A percentile compares a stretch with the other conserved stretches of the same genome.
Evolutionary conservation across 2,329 filamentous ascomycete species (phyloP).

Genomic region (Pseudogymnoascus sp.): DNA sequence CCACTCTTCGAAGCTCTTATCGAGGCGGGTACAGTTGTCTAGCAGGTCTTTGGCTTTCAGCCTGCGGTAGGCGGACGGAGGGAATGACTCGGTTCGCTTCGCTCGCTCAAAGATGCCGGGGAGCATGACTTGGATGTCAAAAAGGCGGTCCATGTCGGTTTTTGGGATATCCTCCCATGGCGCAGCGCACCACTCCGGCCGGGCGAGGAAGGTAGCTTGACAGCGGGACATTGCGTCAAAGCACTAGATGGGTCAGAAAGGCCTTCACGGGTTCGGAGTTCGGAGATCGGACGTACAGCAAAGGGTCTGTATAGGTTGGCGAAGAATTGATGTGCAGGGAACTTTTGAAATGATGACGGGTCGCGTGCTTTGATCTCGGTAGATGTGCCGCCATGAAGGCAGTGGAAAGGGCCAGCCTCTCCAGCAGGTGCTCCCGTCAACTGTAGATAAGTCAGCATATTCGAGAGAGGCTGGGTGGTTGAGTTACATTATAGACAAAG

Average conservation of each 20-base stretch:
- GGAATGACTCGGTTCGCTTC: constrained; percentile 34
- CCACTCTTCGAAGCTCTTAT: constrained; percentile 43
- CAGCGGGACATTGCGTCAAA: constrained; percentile 42
- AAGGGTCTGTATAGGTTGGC: constrained; percentile 45
- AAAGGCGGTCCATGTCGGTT: constrained; percentile 41
- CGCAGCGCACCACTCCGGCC: constrained; percentile 41
- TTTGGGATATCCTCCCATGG: constrained; percentile 47
- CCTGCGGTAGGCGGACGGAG: constrained; percentile 35
- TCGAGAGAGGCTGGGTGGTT: not conserved
- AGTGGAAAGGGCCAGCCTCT: constrained; percentile 29
- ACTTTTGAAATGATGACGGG: constrained; percentile 39
- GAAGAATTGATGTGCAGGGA: constrained; percentile 51
- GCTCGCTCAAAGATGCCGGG: constrained; percentile 39
- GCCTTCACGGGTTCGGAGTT: not conserved
- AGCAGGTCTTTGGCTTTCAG: constrained; percentile 41
- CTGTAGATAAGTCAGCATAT: not conserved
- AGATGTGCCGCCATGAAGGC: constrained; percentile 22
- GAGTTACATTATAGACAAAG: not conserved
- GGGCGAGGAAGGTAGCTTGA: constrained; percentile 42
- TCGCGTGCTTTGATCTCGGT: constrained; percentile 36
- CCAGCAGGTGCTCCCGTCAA: constrained; percentile 20
- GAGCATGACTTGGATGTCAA: constrained; percentile 42
- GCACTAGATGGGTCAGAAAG: constrained; percentile 28
- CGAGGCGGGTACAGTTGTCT: constrained; percentile 38
- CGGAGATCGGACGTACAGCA: constrained; percentile 36